Evolutionary conservation across 805 yeast genomes (phyloP), one percentile per base, ranked within the genome.

Genomic region (Saccharomycodes ludwigii): DNA sequence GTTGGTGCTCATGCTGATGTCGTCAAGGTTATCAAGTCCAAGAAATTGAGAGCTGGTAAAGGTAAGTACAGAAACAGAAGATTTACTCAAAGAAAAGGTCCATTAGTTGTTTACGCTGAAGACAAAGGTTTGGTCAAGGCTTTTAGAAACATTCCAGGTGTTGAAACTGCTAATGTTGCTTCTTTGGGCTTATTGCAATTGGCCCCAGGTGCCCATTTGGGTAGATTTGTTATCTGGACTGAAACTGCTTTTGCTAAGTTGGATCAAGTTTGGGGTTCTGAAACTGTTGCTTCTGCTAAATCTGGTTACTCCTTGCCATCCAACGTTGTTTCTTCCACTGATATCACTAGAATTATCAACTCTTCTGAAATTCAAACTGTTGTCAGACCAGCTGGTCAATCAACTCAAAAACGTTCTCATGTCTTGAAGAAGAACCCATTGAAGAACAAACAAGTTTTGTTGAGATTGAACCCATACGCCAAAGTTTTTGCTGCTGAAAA

Each of bases 131-230:
- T 91, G 40, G 93, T 80, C 63, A 83, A 84, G 76, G 98, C 98
- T 46, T 84, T 91, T 78, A 86, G 97, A 82, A 91, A 91, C 83
- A 72, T 91, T 52, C 98, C 98, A 68, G 98, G 98, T 81, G 97
- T 91, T 52, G 98, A 91, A 75, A 77, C 95, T 59, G 76, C 88
- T 57, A 71, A 77, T 65, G 98, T 91, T 56, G 71, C 79, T 57
- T 72, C 86, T 61, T 76, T 91, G 59, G 91, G 91, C 72, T 74
- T 91, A 58, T 79, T 91, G 65, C 97, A 88, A 75, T 81, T 91
- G 61, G 98, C 98, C 57, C 98, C 98, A 68, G 98, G 98, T 80
- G 94, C 97, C 63, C 98, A 91, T 76, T 73, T 91, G 59, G 98
- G 98, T 74, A 86, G 98, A 78, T 91, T 91, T 61, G 80, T 91